Conservation (phyloP, 805 yeast genomes). For the Cyberlindnera maritima region DNA sequence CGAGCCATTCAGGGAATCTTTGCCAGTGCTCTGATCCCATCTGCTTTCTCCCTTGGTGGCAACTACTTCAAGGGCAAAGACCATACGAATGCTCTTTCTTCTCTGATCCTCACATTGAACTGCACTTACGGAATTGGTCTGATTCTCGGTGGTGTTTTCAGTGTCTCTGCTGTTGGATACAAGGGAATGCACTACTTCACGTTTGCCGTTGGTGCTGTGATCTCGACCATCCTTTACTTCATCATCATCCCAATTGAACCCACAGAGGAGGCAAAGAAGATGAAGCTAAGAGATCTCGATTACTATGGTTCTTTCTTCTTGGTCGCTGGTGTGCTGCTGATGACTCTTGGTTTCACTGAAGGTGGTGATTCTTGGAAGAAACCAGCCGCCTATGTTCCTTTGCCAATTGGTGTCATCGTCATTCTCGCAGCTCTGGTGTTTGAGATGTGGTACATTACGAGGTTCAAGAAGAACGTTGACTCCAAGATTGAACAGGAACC, state of each 20-base stretch:
- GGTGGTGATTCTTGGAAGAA: slow-evolving; percentile 43
- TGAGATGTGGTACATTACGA: slow-evolving; percentile 29
- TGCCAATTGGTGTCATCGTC: slow-evolving; percentile 36
- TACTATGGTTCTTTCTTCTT: slow-evolving; percentile 34
- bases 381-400: slow-evolving; percentile 40
- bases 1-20: slow-evolving; percentile 45
- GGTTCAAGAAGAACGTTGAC: slow-evolving; percentile 15
- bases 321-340: slow-evolving; percentile 35
- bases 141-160: slow-evolving; percentile 45
- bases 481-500: slow-evolving; percentile 5
- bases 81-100: slow-evolving; percentile 2
- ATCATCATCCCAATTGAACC: slow-evolving; percentile 31
- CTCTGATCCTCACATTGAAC: slow-evolving; percentile 28
- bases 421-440: slow-evolving; percentile 28
- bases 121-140: slow-evolving; percentile 38
- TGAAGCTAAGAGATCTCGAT: slow-evolving; percentile 31
- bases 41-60: slow-evolving; percentile 32
- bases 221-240: slow-evolving; percentile 27
- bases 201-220: slow-evolving; percentile 31
- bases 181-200: slow-evolving; percentile 37
- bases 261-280: slow-evolving; percentile 21
- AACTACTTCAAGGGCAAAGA: slow-evolving; percentile 29
- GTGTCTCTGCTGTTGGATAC: slow-evolving; percentile 36
- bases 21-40: slow-evolving; percentile 41
- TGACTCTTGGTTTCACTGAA: slow-evolving; percentile 43